Conservation (phyloP, 164 flowering plant species). For the Umbilicus rupestris region DNA sequence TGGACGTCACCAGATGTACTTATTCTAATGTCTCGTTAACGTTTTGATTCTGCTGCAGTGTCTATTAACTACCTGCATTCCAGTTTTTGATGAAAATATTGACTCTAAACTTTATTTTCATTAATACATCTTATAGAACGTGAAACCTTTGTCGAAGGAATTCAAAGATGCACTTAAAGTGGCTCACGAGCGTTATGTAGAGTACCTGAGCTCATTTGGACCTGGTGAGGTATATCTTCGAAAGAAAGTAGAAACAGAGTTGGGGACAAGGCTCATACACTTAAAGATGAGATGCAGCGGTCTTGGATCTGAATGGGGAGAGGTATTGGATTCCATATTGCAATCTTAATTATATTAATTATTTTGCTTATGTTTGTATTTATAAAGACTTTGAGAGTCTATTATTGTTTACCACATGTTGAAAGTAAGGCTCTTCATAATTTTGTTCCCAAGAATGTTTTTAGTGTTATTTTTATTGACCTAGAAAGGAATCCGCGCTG, state of each 20-base stretch:
- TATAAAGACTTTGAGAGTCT: too few species aligned
- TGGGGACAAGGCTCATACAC: slow-evolving; percentile 84
- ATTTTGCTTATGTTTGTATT: too few species aligned
- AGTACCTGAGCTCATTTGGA: slow-evolving; percentile 80
- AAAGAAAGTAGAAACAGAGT: slow-evolving; percentile 84
- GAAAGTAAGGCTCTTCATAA: too few species aligned
- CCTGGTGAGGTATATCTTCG: slow-evolving; percentile 63
- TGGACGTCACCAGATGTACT: not conserved
- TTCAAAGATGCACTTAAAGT: slow-evolving; percentile 37
- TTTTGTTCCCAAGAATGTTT: too few species aligned
- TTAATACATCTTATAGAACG: slow-evolving; percentile 37
- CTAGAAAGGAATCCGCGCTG: too few species aligned
- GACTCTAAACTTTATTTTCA: slow-evolving; percentile 3
- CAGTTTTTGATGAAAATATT: not conserved
- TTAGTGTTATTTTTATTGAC: too few species aligned
- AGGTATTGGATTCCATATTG: slow-evolving; percentile 36
- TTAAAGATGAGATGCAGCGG: slow-evolving; percentile 83
- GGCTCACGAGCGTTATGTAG: slow-evolving; percentile 44
- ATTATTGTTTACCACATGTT: too few species aligned
- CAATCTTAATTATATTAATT: not conserved
- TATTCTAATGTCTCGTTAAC: not conserved
- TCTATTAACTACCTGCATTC: not conserved
- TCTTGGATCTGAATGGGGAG: slow-evolving; percentile 84
- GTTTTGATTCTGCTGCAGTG: not conserved
- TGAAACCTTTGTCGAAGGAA: slow-evolving; percentile 51